phyloP scores from a whole-genome alignment of 2,329 filamentous ascomycete species.

The Botrytis sinoallii region DNA sequence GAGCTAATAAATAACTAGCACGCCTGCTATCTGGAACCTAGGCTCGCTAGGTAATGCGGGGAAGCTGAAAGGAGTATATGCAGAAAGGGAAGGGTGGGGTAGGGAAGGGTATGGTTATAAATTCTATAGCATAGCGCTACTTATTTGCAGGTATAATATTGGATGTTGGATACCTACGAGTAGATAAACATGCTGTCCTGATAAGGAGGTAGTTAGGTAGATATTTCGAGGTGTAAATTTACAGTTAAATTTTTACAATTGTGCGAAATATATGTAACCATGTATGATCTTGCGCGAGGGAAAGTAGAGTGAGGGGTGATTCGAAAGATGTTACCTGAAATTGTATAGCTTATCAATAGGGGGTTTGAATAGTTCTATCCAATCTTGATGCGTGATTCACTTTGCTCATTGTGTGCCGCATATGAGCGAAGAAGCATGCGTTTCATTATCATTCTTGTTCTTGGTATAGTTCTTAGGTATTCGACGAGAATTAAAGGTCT shows the following conservation, averaged over 20 bases:
- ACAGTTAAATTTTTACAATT: not conserved
- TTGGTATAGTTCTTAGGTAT: not conserved
- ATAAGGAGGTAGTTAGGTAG: too few relatives aligned
- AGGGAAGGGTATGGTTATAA: not conserved
- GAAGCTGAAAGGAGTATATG: not conserved
- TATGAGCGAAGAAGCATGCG: too few relatives aligned
- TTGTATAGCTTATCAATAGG: not conserved
- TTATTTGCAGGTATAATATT: too few relatives aligned
- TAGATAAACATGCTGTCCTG: too few relatives aligned
- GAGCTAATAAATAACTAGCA: too few relatives aligned
- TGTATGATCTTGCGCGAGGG: too few relatives aligned
- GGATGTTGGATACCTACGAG: not conserved
- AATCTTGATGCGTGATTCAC: too few relatives aligned
- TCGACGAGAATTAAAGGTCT: not conserved
- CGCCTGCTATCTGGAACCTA: not conserved
- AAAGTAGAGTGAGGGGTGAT: not conserved
- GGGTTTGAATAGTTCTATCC: too few relatives aligned
- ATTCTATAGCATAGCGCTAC: not conserved
- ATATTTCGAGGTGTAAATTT: not conserved
- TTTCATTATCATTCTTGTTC: not conserved
- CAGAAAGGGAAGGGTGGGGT: not conserved
- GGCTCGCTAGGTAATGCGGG: not conserved
- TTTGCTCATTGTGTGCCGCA: too few relatives aligned
- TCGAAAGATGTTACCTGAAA: not conserved
- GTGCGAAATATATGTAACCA: not conserved